Evolutionary conservation across 208 protist genomes (phyloP).

Genomic region (Acanthamoeba lugdunensis): DNA sequence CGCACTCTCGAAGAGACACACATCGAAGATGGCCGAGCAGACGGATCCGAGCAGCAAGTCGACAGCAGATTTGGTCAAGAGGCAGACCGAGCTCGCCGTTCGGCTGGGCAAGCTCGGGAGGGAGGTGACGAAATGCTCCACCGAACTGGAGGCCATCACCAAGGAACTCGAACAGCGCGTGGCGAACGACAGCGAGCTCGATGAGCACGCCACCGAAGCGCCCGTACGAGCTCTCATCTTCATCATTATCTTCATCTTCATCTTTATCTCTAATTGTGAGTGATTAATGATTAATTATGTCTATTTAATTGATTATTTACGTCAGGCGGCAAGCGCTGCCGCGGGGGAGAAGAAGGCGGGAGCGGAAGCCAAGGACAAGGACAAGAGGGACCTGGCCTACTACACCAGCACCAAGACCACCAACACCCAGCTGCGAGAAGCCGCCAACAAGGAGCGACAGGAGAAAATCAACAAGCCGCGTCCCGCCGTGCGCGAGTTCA

Average conservation of each 20-base stretch:
- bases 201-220: background rate
- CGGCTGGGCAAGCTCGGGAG: conserved; percentile 2
- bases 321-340: background rate
- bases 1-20: no score
- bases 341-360: background rate
- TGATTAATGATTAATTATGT: background rate
- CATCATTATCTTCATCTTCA: background rate
- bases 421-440: conserved; percentile 23
- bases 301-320: background rate
- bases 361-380: background rate
- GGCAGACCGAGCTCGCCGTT: conserved; percentile 5
- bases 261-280: background rate
- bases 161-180: conserved; percentile 13
- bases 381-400: conserved; percentile 24
- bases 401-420: conserved; percentile 37
- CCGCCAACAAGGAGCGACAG: conserved; percentile 24
- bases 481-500: conserved; percentile 29
- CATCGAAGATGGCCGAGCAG: background rate
- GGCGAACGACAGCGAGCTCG: background rate
- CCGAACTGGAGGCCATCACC: conserved; percentile 5
- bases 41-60: background rate
- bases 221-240: background rate
- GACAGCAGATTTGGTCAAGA: conserved; percentile 3
- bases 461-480: conserved; percentile 27
- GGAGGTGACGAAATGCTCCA: background rate